phyloP scores from a whole-genome alignment of 495 filamentous ascomycete genomes.

The Aspergillus ostianus region DNA sequence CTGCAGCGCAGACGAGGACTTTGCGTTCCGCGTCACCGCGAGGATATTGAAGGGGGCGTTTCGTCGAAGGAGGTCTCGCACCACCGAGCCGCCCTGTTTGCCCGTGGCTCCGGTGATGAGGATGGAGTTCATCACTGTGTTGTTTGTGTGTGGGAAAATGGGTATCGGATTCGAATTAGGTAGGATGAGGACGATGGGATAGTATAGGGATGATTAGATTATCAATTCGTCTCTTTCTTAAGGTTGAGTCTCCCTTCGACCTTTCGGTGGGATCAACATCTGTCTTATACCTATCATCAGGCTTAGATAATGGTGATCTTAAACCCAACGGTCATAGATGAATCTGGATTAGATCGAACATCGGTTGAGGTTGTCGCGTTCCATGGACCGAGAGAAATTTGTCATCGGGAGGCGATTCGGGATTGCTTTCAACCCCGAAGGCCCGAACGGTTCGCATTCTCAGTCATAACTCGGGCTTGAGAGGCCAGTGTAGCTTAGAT shows the following conservation, averaged over 20 bases:
- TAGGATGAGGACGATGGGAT: too few relatives aligned
- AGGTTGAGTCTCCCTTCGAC: too few relatives aligned
- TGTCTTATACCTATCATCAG: neutral
- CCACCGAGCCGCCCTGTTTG: conserved; percentile 64
- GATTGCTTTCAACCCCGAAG: neutral
- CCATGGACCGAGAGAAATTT: neutral
- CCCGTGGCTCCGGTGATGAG: conserved; percentile 71
- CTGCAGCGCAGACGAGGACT: conserved; percentile 51
- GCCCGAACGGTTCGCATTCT: neutral
- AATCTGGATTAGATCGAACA: neutral
- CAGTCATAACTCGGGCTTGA: neutral
- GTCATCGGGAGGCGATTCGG: neutral
- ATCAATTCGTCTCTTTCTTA: too few relatives aligned
- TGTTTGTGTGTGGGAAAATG: too few relatives aligned
- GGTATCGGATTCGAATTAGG: too few relatives aligned
- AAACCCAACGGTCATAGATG: conserved; percentile 6
- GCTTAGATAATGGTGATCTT: neutral
- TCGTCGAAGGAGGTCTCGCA: conserved; percentile 53
- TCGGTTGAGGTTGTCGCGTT: neutral
- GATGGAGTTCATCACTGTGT: conserved; percentile 26
- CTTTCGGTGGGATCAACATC: neutral
- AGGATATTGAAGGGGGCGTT: conserved; percentile 58
- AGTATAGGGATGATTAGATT: too few relatives aligned
- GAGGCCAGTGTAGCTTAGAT: neutral
- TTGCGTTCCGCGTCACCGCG: conserved; percentile 63